Conservation (phyloP, 2,329 filamentous ascomycete genomes). For the Aspergillus sp. region DNA sequence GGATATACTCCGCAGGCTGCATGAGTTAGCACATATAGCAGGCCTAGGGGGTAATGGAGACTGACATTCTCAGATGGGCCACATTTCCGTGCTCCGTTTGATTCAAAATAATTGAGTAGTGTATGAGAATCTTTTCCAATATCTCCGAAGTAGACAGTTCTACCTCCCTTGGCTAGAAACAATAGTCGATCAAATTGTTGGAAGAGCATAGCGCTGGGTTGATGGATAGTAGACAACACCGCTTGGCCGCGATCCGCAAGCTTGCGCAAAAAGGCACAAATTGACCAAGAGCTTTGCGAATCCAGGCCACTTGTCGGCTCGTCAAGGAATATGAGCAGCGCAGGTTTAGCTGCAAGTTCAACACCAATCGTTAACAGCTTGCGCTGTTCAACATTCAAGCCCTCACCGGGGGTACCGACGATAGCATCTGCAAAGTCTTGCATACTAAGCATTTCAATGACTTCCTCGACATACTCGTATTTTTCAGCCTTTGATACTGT, state of each 20-base stretch:
- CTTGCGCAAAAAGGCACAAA: slow-evolving; percentile 82
- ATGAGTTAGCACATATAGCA: slow-evolving; percentile 14
- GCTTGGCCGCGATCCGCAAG: slow-evolving; percentile 83
- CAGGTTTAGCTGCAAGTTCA: slow-evolving; percentile 85
- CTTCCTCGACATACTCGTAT: slow-evolving; percentile 76
- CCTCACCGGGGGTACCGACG: slow-evolving; percentile 82
- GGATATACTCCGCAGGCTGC: slow-evolving; percentile 70
- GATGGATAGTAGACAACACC: slow-evolving; percentile 89
- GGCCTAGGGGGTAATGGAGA: background rate
- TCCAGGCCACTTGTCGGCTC: slow-evolving; percentile 91
- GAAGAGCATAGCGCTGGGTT: slow-evolving; percentile 90
- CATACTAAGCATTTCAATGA: slow-evolving; percentile 84
- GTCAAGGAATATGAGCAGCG: slow-evolving; percentile 82
- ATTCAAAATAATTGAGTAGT: slow-evolving; percentile 63
- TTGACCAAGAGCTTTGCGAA: slow-evolving; percentile 86
- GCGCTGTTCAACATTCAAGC: slow-evolving; percentile 59
- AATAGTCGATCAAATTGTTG: slow-evolving; percentile 70
- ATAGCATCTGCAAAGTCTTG: slow-evolving; percentile 82
- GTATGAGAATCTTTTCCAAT: slow-evolving; percentile 59
- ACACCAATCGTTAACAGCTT: slow-evolving; percentile 86
- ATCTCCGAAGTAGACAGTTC: slow-evolving; percentile 66
- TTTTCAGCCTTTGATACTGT: slow-evolving; percentile 71
- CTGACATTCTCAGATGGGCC: slow-evolving; percentile 58
- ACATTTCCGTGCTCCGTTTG: slow-evolving; percentile 61
- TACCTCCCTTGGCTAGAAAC: slow-evolving; percentile 63